phyloP scores from a whole-genome alignment of 257 asterid genomes.

The Ilex asprella region DNA sequence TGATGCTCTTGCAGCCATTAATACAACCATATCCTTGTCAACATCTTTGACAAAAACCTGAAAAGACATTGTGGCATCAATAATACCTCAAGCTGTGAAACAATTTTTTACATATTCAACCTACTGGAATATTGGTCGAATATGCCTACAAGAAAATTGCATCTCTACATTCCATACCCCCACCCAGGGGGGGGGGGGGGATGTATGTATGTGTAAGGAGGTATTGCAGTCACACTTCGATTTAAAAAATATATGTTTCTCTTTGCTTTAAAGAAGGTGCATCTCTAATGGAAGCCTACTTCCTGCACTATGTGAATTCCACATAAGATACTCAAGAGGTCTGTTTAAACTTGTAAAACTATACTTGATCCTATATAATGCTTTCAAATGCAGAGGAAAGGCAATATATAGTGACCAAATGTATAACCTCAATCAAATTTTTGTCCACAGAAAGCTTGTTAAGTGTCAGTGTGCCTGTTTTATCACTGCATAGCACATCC shows the following conservation, averaged over 20 bases:
- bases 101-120: background rate
- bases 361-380: background rate
- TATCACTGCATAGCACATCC: conserved; percentile 36
- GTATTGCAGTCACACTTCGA: no score
- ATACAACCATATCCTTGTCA: conserved; percentile 23
- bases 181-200: background rate
- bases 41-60: conserved; percentile 18
- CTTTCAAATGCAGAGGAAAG: background rate
- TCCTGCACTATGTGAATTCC: background rate
- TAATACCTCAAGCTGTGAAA: background rate
- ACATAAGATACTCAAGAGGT: background rate
- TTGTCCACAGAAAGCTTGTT: conserved; percentile 26
- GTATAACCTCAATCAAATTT: conserved; percentile 24
- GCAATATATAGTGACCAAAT: background rate
- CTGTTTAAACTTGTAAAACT: background rate
- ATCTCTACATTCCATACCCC: background rate
- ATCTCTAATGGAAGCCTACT: no score
- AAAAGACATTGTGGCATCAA: background rate
- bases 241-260: no score
- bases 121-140: background rate
- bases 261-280: no score
- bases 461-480: conserved; percentile 29
- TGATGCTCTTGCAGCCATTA: conserved; percentile 34
- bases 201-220: background rate
- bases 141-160: background rate